A percentile compares a stretch with the other conserved stretches of the same genome.
phyloP scores from a whole-genome alignment of 108 stramenopile species.

The Fistulifera solaris region DNA sequence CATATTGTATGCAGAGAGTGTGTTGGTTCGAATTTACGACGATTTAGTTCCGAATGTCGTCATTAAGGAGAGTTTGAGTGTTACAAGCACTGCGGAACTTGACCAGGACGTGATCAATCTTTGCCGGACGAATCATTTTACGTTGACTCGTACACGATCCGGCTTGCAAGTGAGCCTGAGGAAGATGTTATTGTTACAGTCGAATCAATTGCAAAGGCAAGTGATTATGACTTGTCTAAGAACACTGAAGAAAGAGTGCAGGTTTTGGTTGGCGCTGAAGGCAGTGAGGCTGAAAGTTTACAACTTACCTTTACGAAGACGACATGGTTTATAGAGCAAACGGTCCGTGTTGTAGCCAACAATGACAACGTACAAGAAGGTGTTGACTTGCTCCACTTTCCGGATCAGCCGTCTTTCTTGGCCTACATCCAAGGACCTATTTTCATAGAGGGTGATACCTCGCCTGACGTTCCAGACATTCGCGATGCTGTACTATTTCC shows the following conservation, averaged over 20 bases:
- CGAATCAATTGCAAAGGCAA: constrained; percentile 15
- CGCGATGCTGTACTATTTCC: constrained; percentile 21
- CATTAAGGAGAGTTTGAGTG: constrained; percentile 17
- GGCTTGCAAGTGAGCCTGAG: constrained; percentile 16
- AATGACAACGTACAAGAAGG: constrained; percentile 27
- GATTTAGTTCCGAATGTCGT: constrained; percentile 23
- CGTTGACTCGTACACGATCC: constrained; percentile 17
- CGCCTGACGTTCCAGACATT: constrained; percentile 17
- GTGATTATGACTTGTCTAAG: constrained; percentile 1
- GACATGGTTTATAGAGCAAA: constrained; percentile 16
- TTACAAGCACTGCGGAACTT: constrained; percentile 22
- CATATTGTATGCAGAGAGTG: constrained; percentile 12
- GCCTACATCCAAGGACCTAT: constrained; percentile 27
- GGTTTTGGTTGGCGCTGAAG: constrained; percentile 3
- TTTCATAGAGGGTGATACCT: constrained; percentile 13
- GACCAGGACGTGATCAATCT: constrained; percentile 10
- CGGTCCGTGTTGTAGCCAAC: constrained; percentile 19
- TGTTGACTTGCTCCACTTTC: constrained; percentile 24
- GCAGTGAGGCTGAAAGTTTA: background rate
- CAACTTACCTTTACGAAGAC: constrained; percentile 9
- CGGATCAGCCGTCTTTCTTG: constrained; percentile 31
- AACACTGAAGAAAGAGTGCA: constrained; percentile 5
- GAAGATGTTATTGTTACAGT: constrained; percentile 11
- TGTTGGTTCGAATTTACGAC: constrained; percentile 28
- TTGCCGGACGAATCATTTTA: constrained; percentile 4